phyloP scores from a whole-genome alignment of 345 rosid genomes.

The Brassica cretica region DNA sequence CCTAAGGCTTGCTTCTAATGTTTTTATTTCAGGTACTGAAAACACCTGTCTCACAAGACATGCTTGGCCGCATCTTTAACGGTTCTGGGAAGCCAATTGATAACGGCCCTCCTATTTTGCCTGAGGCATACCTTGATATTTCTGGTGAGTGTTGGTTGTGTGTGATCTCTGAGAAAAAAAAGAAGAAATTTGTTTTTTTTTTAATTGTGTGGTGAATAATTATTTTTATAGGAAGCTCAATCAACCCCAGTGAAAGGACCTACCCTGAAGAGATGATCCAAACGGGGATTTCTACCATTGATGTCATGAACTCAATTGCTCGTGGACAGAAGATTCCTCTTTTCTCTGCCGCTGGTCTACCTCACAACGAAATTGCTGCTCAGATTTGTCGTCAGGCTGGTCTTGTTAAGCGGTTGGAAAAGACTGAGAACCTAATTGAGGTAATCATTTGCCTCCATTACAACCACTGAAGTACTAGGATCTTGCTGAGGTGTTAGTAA shows the following conservation, averaged over 20 bases:
- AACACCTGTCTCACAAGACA: conserved; percentile 94
- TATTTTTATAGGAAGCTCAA: conserved; percentile 72
- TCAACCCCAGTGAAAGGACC: conserved; percentile 98
- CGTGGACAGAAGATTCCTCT: conserved; percentile 99
- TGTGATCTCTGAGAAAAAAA: neutral
- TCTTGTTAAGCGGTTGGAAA: conserved; percentile 94
- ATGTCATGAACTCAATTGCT: conserved; percentile 99
- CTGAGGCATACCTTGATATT: conserved; percentile 96
- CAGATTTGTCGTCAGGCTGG: conserved; percentile 99
- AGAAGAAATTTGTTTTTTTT: neutral
- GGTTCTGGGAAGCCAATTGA: conserved; percentile 99
- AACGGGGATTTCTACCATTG: conserved; percentile 98
- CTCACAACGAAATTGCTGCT: conserved; percentile 99
- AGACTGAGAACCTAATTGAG: conserved; percentile 72
- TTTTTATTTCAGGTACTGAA: conserved; percentile 71
- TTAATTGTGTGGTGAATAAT: neutral
- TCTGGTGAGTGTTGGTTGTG: conserved; percentile 54
- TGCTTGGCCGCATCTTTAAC: conserved; percentile 99
- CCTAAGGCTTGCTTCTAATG: neutral
- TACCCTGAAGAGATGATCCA: conserved; percentile 99
- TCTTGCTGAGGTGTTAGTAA: neutral
- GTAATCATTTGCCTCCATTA: conserved; percentile 39
- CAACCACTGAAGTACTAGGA: neutral
- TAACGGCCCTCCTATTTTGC: conserved; percentile 96
- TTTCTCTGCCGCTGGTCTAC: conserved; percentile 99